Base-by-base conservation (phyloP, 176 grass and related monocot genomes). In the Cenchrus purpureus region DNA sequence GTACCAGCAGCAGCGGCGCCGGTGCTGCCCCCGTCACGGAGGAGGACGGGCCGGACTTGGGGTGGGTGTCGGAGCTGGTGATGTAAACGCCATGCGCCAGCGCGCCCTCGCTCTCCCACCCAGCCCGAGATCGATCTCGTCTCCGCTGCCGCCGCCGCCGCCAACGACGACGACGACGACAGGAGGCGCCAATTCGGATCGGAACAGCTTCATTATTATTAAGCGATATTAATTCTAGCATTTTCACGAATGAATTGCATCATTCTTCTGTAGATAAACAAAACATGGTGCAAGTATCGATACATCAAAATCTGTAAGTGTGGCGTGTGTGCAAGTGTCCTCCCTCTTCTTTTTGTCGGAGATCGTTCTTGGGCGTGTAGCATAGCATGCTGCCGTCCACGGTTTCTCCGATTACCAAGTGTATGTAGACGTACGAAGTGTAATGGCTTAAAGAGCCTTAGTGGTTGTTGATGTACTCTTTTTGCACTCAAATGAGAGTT, bases 61-160 rank as follows among this genome's bases (percentile, higher is more conserved):
- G 86, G 34, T 96, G 97, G 96, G 88, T 98, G 4, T 92, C 96
- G 1, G 93, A 98, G 32, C 72, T 99, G 65, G 89, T 96, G 16
- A 89, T 82, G 69, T 84, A 71, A 71, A 15, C 0, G 37, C 37
- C 29, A 53, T 74, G 71, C 71, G 22, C n/a, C 8, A 1, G 59
- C 59, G 8, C 20, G 3, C 6, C 2, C 37, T 40, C 37, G 3
- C 37, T 11, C 46, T 5, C 43, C 6, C 20, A 10, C 32, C 3
- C 12, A 63, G 68, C 28, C 44, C 28, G 44, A 48, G 12, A 28
- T 19, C 19, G 25, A 37, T 4, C 29, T 3, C 17, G 25, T 32
- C 64, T 40, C 63, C 57, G 37, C 37, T 4, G 37, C 37, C 37
- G 37, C 34, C 34, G 34, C 34, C 34, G 3, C 34, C 34, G 34